Conservation (phyloP, 2,329 filamentous ascomycete genomes). For the Tolypocladium cylindrosporum region DNA sequence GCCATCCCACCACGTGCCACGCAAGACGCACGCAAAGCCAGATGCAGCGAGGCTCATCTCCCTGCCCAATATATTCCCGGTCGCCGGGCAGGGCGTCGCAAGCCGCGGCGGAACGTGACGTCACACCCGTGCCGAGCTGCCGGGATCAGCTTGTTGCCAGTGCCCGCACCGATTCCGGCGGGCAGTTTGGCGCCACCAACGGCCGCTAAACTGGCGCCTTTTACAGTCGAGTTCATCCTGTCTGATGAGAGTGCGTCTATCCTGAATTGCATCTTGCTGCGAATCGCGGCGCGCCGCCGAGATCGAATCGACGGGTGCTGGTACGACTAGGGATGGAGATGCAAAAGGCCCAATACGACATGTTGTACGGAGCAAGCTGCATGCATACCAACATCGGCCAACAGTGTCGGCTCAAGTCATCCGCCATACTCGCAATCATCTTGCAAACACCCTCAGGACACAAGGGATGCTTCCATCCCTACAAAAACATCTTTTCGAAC, state of each 20-base stretch:
- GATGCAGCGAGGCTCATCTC: not conserved
- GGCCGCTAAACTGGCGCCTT: not conserved
- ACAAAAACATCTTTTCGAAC: conserved; percentile 13
- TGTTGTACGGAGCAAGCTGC: too few species aligned
- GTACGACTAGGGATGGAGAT: too few species aligned
- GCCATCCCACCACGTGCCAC: not conserved
- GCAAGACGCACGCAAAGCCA: not conserved
- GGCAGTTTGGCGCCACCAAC: not conserved
- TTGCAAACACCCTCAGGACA: too few species aligned
- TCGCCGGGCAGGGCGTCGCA: not conserved
- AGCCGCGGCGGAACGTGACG: not conserved
- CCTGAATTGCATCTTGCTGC: not conserved
- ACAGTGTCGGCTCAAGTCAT: too few species aligned
- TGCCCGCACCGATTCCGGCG: not conserved
- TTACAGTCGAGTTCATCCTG: too few species aligned
- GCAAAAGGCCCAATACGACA: too few species aligned
- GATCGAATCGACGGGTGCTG: not conserved
- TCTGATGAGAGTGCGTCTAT: not conserved
- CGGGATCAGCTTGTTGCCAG: not conserved
- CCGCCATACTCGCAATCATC: too few species aligned
- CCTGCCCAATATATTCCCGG: not conserved
- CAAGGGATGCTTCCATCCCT: too few species aligned
- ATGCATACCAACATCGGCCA: too few species aligned
- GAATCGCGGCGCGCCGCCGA: not conserved
- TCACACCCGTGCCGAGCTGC: not conserved